Base-by-base conservation (phyloP, 179 eudicot species). In the Sideroxylon spinosum region DNA sequence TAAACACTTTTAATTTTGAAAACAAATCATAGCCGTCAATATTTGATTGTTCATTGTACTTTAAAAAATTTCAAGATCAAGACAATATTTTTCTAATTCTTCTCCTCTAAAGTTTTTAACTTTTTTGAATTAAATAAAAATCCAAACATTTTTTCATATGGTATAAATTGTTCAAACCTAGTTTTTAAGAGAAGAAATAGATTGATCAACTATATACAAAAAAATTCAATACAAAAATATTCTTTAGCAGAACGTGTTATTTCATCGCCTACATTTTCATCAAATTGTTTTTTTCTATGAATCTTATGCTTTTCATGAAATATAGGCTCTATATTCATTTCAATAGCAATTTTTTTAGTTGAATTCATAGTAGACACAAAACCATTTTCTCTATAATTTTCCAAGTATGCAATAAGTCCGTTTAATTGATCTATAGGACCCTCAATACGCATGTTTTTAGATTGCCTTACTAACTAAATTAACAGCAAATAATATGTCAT, bases 381-480 rank as follows among this genome's bases (percentile, higher is more conserved):
- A 53, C 80, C 80, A n/a, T 25, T 28, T 17, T 71, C 67, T 73
- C 79, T 79, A 68, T 77, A 81, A 0, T 59, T 61, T 28, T 82
- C 32, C 57, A 80, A 71, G 59, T 19, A 77, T 1, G 32, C 17
- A 44, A 65, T 28, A 7, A 77, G 14, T 7, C 29, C 49, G 55
- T 82, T 60, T 32, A 78, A 4, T 57, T 79, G 46, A 2, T 70
- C 7, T 4, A 78, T 62, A 17, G 77, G 79, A 74, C 13, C 72
- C 61, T 75, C 37, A 75, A 78, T 78, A 12, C 4, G 56, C 77
- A 82, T 82, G 13, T 75, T 74, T 64, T 75, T 20, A 25, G 67
- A 25, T 69, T 75, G 72, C 46, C 56, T 82, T 78, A 13, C 79
- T 78, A 9, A 84, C 75, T 22, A 26, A 61, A 55, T 83, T 83